phyloP scores from a whole-genome alignment of 176 grass and related monocot species.

The Triticum aestivum region IWGSC_CS_RefSeq_v2.1 NC_057807.1:440483524-440484023 shows the following conservation, averaged over 20 bases:
- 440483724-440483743: slow-evolving; percentile 43
- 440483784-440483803: slow-evolving; percentile 18
- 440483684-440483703: slow-evolving; percentile 13
- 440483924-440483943: not conserved
- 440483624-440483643: not conserved
- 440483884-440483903: slow-evolving; percentile 56
- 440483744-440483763: slow-evolving; percentile 32
- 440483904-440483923: not conserved
- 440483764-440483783: not conserved
- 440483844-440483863: slow-evolving; percentile 26
- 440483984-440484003: not conserved
- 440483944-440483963: not conserved
- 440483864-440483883: slow-evolving; percentile 97
- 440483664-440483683: slow-evolving; percentile 33
- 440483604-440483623: not conserved
- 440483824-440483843: slow-evolving; percentile 29
- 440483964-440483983: not conserved
- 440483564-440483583: slow-evolving; percentile 3
- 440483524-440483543: not conserved
- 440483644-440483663: slow-evolving; percentile 4
- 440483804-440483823: slow-evolving; percentile 26
- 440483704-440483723: not conserved
- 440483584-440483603: not conserved
- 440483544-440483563: slow-evolving; percentile 32
- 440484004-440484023: not conserved